Conservation (phyloP, 2,329 filamentous ascomycete genomes). For the Diaporthe amygdali region DNA sequence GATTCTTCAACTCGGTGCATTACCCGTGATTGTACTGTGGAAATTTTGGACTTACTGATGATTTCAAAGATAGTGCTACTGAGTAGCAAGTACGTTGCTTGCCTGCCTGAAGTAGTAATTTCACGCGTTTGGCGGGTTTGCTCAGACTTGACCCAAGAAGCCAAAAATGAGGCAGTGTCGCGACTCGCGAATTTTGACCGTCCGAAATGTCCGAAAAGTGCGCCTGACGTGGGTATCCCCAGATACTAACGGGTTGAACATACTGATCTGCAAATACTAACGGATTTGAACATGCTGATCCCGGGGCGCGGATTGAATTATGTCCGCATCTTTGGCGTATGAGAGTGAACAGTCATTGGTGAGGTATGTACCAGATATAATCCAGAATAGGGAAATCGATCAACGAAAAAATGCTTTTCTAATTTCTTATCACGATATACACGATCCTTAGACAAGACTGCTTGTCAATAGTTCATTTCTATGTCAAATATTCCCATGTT, state of each 20-base stretch:
- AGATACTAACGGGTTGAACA: not conserved
- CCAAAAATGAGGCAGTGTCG: not conserved
- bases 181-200: not conserved
- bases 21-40: too few species aligned
- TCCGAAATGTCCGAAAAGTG: not conserved
- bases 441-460: too few species aligned
- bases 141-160: not conserved
- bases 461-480: too few species aligned
- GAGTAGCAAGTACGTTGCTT: not conserved
- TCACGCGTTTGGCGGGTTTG: not conserved
- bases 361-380: not conserved
- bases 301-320: not conserved
- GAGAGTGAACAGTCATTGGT: not conserved
- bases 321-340: not conserved
- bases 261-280: not conserved
- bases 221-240: not conserved
- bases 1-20: too few species aligned
- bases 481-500: too few species aligned
- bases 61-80: not conserved
- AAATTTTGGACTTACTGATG: too few species aligned
- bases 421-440: not conserved
- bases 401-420: not conserved
- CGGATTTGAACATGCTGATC: not conserved
- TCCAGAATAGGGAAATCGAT: not conserved
- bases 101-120: not conserved